A percentile compares a stretch with the other conserved stretches of the same genome.
Conservation (phyloP, 2,329 filamentous ascomycete genomes). For the Pseudogymnoascus destructans region DNA sequence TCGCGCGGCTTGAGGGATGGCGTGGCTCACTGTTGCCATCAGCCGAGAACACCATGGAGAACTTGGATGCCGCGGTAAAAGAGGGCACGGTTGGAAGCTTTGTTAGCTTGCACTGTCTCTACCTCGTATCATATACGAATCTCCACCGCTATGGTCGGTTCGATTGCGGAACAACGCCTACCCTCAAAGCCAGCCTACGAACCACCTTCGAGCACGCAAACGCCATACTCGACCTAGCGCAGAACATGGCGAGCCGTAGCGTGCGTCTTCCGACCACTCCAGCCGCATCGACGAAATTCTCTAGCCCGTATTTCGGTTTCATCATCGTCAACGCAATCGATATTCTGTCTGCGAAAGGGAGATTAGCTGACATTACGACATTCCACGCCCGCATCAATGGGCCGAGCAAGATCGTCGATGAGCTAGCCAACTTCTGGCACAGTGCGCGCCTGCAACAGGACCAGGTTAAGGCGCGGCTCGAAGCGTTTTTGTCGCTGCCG, state of each 20-base stretch:
- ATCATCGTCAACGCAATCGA: constrained; percentile 52
- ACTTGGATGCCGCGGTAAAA: constrained; percentile 42
- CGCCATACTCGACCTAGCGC: constrained; percentile 36
- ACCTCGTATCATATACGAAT: constrained; percentile 49
- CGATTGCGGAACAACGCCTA: constrained; percentile 30
- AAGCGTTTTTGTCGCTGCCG: not conserved
- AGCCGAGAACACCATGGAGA: constrained; percentile 41
- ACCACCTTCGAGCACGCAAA: constrained; percentile 39
- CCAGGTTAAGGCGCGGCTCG: constrained; percentile 18
- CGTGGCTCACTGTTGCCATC: constrained; percentile 39
- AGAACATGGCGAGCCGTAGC: constrained; percentile 30
- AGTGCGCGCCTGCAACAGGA: constrained; percentile 37
- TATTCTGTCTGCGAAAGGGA: constrained; percentile 48
- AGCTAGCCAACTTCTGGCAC: constrained; percentile 46
- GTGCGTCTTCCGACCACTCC: constrained; percentile 13
- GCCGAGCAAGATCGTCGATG: constrained; percentile 40
- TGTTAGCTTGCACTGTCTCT: constrained; percentile 53
- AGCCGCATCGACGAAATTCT: constrained; percentile 25
- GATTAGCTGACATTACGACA: constrained; percentile 36
- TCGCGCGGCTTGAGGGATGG: constrained; percentile 45
- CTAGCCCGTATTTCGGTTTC: constrained; percentile 50
- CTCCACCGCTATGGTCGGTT: constrained; percentile 47
- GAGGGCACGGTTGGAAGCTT: constrained; percentile 44
- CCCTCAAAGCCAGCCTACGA: constrained; percentile 34
- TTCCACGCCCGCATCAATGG: constrained; percentile 41